Evolutionary conservation across 2,329 filamentous ascomycete genomes (phyloP), one percentile per base, ranked within the genome.

Genomic region (Beauveria sp.): DNA sequence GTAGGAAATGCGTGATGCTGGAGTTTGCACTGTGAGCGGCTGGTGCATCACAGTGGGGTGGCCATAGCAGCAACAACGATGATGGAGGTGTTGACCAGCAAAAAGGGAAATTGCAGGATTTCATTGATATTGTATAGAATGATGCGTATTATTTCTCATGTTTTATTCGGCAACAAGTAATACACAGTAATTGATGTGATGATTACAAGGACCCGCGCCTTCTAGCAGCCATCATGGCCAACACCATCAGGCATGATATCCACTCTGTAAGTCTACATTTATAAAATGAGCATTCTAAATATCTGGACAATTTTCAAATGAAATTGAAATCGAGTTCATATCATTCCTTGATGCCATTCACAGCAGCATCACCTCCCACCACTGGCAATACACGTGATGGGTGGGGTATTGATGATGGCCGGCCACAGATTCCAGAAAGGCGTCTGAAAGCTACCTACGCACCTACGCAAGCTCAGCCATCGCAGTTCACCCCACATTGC

Each of bases 391-490:
- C 58, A 60, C 58, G 50, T 60, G 58, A 54, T 54, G 43, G 47
- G 58, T 60, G 58, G 58, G 43, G 50, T 51, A 37, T 18, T 18
- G 44, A 43, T 46, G 55, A 50, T 55, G 50, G 51, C 24, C 30
- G 34, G 26, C 46, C 56, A 58, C 30, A 34, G 30, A 34, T 34
- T 14, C 12, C 24, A 37, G 34, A 16, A 10, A 40, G 40, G 14
- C 28, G 43, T 16, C 34, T 37, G 34, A 37, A 37, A 37, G 34
- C 34, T 37, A 14, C 34, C 34, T 14, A 37, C 34, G 34, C 34
- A 16, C 34, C 34, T 63, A 63, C 61, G 61, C 61, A 63, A 63
- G 54, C 61, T 55, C 41, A 52, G 52, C 44, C 51, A 63, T 60
- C 56, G 28, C 47, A 52, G 48, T 50, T 53, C 61, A 60, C 56